These are phyloP conservation scores for Arabidopsis suecica DNA, from an alignment of 345 rosid genomes.

Conservation along the genomic window DNA sequence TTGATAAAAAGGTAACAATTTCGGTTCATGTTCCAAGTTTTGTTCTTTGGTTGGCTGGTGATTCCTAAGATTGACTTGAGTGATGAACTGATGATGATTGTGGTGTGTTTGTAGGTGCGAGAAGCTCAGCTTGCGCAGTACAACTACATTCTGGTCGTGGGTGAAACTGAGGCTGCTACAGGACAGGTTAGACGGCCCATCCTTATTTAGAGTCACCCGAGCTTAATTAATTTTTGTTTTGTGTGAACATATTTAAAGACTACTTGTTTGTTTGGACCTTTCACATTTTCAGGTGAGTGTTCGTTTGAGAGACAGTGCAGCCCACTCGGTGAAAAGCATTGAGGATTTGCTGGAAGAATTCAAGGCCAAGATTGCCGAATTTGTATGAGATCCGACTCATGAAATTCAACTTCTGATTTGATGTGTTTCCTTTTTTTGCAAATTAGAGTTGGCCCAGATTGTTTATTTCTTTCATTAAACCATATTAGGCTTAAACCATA, in stretches of 20 bases:
- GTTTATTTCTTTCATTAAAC: constrained; percentile 6
- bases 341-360: constrained; percentile 65
- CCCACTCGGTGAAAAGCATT: constrained; percentile 63
- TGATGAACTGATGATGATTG: constrained; percentile 34
- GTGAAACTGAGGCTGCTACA: constrained; percentile 76
- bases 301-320: constrained; percentile 71
- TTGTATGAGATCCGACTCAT: constrained; percentile 49
- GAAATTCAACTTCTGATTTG: constrained; percentile 1
- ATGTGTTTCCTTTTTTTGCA: neutral
- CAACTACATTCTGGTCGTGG: constrained; percentile 95
- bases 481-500: neutral
- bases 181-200: constrained; percentile 66
- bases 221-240: neutral
- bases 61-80: constrained; percentile 12
- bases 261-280: neutral
- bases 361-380: constrained; percentile 59
- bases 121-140: constrained; percentile 96
- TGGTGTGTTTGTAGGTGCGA: constrained; percentile 61
- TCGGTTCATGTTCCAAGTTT: neutral
- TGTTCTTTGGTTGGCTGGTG: constrained; percentile 20
- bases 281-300: constrained; percentile 71
- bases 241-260: constrained; percentile 5
- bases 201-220: neutral
- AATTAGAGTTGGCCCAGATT: neutral
- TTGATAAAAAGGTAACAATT: constrained; percentile 78